phyloP scores from a whole-genome alignment of 805 yeast genomes.

The Cyberlindnera galapagoensis region DNA sequence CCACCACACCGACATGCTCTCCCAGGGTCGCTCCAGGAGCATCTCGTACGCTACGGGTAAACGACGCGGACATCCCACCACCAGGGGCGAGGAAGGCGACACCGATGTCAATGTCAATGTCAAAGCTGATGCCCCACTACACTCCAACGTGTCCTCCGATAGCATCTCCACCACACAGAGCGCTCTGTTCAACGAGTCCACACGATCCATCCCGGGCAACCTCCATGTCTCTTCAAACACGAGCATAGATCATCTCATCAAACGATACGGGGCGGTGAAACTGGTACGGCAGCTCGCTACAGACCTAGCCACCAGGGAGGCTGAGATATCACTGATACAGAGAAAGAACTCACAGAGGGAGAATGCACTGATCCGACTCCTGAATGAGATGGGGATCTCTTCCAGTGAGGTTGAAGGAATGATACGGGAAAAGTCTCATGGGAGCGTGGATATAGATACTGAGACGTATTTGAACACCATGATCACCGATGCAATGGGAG shows the following conservation, averaged over 20 bases:
- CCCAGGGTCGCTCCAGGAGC: conserved; percentile 9
- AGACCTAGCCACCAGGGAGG: conserved; percentile 42
- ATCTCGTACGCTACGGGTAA: conserved; percentile 12
- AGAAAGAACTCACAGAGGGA: conserved; percentile 29
- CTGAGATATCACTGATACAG: conserved; percentile 35
- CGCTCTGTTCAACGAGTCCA: too few relatives aligned
- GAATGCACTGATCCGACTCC: conserved; percentile 27
- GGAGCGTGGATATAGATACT: conserved; percentile 6
- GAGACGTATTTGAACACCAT: conserved; percentile 19
- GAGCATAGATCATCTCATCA: conserved; percentile 27
- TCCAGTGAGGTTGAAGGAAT: conserved; percentile 30
- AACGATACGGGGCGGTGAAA: conserved; percentile 27
- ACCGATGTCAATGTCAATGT: conserved; percentile 2
- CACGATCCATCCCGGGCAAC: conserved; percentile 27
- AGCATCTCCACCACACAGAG: conserved; percentile 6
- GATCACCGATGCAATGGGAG: conserved; percentile 28
- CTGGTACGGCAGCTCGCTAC: conserved; percentile 41
- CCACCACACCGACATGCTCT: conserved; percentile 3
- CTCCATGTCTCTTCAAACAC: conserved; percentile 26
- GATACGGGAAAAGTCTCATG: conserved; percentile 20
- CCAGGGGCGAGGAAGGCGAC: not conserved
- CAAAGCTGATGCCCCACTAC: conserved; percentile 10
- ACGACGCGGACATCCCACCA: conserved; percentile 2
- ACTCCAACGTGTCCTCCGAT: conserved; percentile 11
- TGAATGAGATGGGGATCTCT: conserved; percentile 32